phyloP scores from a whole-genome alignment of 1,139 yeast species.

The Trichomonascaceae sp. region DNA sequence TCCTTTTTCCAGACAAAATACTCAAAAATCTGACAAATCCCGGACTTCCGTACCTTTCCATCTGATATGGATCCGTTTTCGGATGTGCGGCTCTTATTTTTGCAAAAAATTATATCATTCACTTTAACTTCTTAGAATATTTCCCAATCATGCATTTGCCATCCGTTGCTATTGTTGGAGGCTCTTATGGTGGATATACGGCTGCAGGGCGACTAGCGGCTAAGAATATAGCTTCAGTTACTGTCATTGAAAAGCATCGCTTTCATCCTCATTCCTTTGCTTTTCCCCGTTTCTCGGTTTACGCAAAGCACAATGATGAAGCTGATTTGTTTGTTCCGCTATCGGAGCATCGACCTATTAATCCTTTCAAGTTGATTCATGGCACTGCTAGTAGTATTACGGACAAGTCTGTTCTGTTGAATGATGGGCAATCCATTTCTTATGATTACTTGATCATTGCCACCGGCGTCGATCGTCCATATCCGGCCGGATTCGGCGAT shows the following conservation, averaged over 20 bases:
- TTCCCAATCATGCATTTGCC: not conserved
- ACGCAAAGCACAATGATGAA: slow-evolving; percentile 14
- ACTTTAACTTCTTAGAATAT: not conserved
- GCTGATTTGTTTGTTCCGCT: slow-evolving; percentile 17
- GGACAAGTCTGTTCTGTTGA: slow-evolving; percentile 2
- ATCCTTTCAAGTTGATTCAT: slow-evolving; percentile 10
- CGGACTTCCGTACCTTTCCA: not conserved
- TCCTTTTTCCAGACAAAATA: not conserved
- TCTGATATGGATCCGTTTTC: not conserved
- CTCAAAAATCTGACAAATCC: too few species aligned
- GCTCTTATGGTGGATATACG: slow-evolving; percentile 17
- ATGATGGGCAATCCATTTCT: slow-evolving; percentile 9
- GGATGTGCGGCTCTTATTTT: not conserved
- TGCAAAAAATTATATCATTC: not conserved
- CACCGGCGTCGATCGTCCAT: slow-evolving; percentile 12
- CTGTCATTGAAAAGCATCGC: slow-evolving; percentile 13
- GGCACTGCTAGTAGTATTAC: slow-evolving; percentile 4
- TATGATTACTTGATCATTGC: slow-evolving; percentile 13
- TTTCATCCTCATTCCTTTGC: slow-evolving; percentile 18
- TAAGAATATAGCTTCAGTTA: slow-evolving; percentile 14
- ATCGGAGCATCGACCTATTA: slow-evolving; percentile 6
- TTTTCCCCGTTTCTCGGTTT: slow-evolving; percentile 18
- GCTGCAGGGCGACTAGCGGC: slow-evolving; percentile 14
- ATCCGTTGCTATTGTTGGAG: slow-evolving; percentile 17
- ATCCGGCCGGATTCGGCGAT: slow-evolving; percentile 10